A percentile compares a stretch with the other conserved stretches of the same genome.
These are phyloP conservation scores for Diaporthe australafricana DNA, from an alignment of 2,329 filamentous ascomycete genomes.

Conservation along the genomic window DNA sequence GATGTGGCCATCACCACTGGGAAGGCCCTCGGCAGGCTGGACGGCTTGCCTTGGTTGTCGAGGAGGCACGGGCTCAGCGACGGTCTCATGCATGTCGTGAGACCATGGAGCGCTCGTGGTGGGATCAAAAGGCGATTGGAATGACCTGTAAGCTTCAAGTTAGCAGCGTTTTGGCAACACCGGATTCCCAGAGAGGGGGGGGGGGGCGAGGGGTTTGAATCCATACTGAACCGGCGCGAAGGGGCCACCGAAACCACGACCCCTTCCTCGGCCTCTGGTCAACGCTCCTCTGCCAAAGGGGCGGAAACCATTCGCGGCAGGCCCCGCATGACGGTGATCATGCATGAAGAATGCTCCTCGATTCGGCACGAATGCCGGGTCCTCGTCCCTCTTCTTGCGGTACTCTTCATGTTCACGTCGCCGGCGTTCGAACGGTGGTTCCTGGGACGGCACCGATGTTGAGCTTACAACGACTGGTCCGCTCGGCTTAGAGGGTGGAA, in stretches of 20 bases:
- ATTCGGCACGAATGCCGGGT: conserved; percentile 94
- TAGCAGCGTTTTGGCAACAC: conserved; percentile 30
- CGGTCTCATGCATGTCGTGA: conserved; percentile 90
- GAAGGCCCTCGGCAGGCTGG: conserved; percentile 58
- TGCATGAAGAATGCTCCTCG: conserved; percentile 97
- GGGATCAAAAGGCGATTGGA: conserved; percentile 65
- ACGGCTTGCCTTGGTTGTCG: conserved; percentile 56
- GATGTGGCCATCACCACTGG: conserved; percentile 67
- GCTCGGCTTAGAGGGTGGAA: conserved; percentile 54
- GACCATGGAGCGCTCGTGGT: conserved; percentile 84
- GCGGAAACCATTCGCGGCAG: conserved; percentile 81
- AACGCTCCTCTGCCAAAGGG: conserved; percentile 70
- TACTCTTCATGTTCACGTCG: conserved; percentile 92
- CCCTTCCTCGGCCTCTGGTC: conserved; percentile 70
- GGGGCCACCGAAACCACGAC: conserved; percentile 65
- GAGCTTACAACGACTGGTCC: conserved; percentile 68
- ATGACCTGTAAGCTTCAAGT: conserved; percentile 47
- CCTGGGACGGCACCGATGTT: conserved; percentile 61
- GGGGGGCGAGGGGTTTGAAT: conserved; percentile 15
- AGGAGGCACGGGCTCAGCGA: conserved; percentile 58
- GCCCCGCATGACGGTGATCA: conserved; percentile 85
- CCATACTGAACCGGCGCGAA: conserved; percentile 75
- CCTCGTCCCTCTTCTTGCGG: conserved; percentile 85
- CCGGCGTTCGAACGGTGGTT: conserved; percentile 75
- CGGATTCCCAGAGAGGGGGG: not conserved